Evolutionary conservation across 441 rosid genomes (phyloP).

Genomic region (Mallotus japonicus): DNA sequence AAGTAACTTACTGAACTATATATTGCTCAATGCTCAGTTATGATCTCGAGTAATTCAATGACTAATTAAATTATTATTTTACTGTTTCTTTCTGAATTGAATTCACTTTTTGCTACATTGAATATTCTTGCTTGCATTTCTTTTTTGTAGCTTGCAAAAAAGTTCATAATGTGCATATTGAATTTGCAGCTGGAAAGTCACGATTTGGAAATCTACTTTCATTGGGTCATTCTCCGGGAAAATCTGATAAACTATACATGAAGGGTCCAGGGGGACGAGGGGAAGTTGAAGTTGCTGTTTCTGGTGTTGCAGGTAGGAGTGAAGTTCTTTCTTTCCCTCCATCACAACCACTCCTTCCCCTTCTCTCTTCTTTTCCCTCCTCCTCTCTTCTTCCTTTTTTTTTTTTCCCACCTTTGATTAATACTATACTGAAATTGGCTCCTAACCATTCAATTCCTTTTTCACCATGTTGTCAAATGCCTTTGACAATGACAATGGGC

Average conservation of each 20-base stretch:
- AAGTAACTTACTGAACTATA: not conserved
- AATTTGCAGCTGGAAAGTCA: slow-evolving; percentile 66
- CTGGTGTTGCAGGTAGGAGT: slow-evolving; percentile 76
- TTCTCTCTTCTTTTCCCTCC: no score
- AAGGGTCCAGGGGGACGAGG: slow-evolving; percentile 99
- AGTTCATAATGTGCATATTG: slow-evolving; percentile 7
- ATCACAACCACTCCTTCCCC: no score
- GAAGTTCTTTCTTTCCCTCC: not conserved
- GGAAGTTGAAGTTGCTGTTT: slow-evolving; percentile 97
- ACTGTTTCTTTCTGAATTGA: not conserved
- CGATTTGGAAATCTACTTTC: slow-evolving; percentile 81
- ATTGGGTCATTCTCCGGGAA: slow-evolving; percentile 64
- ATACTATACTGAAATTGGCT: not conserved
- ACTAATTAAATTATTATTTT: not conserved
- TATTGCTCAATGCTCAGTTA: not conserved
- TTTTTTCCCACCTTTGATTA: no score
- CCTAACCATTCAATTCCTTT: not conserved
- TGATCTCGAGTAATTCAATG: not conserved
- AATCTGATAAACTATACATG: slow-evolving; percentile 89
- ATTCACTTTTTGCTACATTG: not conserved
- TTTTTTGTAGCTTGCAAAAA: not conserved
- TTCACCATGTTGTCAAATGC: not conserved
- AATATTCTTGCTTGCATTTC: slow-evolving; percentile 8
- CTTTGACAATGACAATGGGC: slow-evolving; percentile 4
- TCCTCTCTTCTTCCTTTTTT: no score